A percentile compares a stretch with the other conserved stretches of the same genome.
Evolutionary conservation across 2,329 filamentous ascomycete genomes (phyloP).

Genomic region (Ophiostoma sp.): DNA sequence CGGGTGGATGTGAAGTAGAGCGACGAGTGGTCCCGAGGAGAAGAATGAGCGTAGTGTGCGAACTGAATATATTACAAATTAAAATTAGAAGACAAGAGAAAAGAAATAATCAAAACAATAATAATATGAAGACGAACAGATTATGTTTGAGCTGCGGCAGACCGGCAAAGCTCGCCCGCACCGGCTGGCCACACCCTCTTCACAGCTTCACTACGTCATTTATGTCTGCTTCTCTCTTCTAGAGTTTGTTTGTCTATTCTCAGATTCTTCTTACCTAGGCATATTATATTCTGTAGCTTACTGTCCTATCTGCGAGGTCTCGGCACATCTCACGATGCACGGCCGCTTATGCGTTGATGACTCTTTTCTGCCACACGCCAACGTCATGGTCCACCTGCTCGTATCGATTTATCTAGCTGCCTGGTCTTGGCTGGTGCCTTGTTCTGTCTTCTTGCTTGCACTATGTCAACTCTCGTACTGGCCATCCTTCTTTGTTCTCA

Average conservation of each 20-base stretch:
- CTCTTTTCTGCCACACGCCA: too few species aligned
- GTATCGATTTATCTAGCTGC: not conserved
- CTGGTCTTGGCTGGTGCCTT: conserved; percentile 1
- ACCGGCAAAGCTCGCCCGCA: not conserved
- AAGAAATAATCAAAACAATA: not conserved
- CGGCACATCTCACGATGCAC: too few species aligned
- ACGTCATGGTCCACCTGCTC: too few species aligned
- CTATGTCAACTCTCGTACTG: not conserved
- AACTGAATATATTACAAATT: not conserved
- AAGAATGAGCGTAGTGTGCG: too few species aligned
- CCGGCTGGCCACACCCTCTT: conserved; percentile 1
- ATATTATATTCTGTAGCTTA: not conserved
- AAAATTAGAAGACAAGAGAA: not conserved
- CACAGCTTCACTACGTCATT: not conserved
- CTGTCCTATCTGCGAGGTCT: too few species aligned
- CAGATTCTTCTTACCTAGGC: not conserved
- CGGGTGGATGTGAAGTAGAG: not conserved
- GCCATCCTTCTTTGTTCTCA: too few species aligned
- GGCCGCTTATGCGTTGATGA: too few species aligned
- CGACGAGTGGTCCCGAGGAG: too few species aligned
- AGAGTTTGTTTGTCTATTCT: too few species aligned
- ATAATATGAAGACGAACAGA: too few species aligned
- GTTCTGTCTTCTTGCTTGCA: not conserved
- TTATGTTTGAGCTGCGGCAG: not conserved
- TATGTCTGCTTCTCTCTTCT: not conserved